Evolutionary conservation across 1,139 yeast genomes (phyloP).

Genomic region (Zygosaccharomyces sapae): DNA sequence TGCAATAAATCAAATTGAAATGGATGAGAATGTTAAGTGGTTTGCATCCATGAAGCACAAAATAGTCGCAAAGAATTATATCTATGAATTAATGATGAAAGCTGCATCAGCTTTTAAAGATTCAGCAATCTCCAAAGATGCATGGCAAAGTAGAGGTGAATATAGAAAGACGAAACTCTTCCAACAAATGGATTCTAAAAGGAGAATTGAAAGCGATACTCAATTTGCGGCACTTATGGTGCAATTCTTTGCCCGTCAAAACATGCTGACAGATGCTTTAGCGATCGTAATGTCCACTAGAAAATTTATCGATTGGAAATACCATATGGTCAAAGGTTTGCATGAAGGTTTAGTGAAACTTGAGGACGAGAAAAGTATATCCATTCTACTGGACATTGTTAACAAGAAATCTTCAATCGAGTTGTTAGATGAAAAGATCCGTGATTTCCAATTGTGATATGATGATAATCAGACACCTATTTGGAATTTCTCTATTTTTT

Average conservation of each 20-base stretch:
- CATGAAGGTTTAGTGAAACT: conserved; percentile 46
- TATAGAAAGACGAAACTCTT: conserved; percentile 56
- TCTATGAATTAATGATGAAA: conserved; percentile 60
- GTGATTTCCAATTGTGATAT: conserved; percentile 12
- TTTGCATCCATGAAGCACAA: conserved; percentile 26
- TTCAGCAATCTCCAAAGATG: conserved; percentile 53
- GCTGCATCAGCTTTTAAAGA: conserved; percentile 59
- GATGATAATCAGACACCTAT: neutral
- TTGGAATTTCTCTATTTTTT: neutral
- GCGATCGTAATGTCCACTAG: conserved; percentile 64
- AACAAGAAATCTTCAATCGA: conserved; percentile 25
- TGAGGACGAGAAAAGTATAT: conserved; percentile 45
- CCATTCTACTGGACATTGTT: conserved; percentile 25
- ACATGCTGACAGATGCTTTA: conserved; percentile 58
- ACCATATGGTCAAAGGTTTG: conserved; percentile 49
- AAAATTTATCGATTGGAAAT: conserved; percentile 69
- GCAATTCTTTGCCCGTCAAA: conserved; percentile 25
- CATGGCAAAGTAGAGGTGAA: conserved; percentile 76
- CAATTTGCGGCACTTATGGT: conserved; percentile 33
- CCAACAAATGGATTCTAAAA: conserved; percentile 38
- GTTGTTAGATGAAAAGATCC: conserved; percentile 18
- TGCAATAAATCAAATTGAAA: neutral
- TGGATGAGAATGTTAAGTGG: conserved; percentile 7
- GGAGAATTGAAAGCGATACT: conserved; percentile 49
- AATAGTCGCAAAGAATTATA: conserved; percentile 42